Evolutionary conservation across 2,329 filamentous ascomycete genomes (phyloP).

Genomic region (Tolypocladium tundrense): DNA sequence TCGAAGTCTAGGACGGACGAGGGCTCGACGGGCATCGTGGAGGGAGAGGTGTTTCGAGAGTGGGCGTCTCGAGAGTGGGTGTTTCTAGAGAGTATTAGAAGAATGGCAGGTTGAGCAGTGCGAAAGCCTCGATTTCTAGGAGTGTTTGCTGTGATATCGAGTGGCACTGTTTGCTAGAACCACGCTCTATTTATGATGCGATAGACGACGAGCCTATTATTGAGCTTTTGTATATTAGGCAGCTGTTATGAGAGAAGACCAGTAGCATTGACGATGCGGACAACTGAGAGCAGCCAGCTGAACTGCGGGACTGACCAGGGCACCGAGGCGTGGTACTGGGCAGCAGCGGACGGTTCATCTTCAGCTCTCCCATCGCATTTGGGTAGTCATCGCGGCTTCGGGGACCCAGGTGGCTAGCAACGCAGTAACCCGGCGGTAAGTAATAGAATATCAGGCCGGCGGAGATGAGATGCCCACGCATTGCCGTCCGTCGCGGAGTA

Average conservation of each 20-base stretch:
- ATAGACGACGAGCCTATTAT: not conserved
- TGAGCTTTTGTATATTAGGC: not conserved
- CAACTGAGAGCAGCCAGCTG: not conserved
- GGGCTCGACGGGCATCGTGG: slow-evolving; percentile 1
- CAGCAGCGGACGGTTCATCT: too few species aligned
- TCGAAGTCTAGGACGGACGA: slow-evolving; percentile 32
- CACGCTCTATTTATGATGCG: not conserved
- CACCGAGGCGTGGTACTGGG: not conserved
- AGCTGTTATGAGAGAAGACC: not conserved
- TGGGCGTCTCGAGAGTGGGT: too few species aligned
- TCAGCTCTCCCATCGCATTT: not conserved
- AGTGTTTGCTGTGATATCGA: not conserved
- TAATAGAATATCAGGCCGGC: too few species aligned
- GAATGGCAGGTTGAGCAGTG: not conserved
- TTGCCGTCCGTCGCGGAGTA: too few species aligned
- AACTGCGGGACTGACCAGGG: not conserved
- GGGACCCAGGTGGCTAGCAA: too few species aligned
- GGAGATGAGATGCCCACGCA: not conserved
- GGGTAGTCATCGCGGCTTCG: not conserved
- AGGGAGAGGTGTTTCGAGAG: too few species aligned
- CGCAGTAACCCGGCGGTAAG: too few species aligned
- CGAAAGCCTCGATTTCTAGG: not conserved
- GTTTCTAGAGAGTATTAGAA: not conserved
- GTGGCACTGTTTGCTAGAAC: not conserved
- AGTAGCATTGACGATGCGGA: not conserved